phyloP scores from a whole-genome alignment of 805 yeast species.

The Allodekkera sacchari region DNA sequence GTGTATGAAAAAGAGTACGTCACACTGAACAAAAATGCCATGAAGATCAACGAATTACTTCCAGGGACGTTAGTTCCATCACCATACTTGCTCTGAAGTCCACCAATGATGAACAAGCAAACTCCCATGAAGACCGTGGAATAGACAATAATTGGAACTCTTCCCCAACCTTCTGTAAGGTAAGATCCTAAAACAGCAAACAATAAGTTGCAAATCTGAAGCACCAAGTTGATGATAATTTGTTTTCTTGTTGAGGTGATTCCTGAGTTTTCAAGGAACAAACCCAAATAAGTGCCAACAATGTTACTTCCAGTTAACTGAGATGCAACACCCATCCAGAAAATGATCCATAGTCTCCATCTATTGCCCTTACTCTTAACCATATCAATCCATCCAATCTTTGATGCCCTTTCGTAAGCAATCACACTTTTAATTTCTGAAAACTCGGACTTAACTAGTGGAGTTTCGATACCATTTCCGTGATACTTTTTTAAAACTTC shows the following conservation, averaged over 20 bases:
- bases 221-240: slow-evolving; percentile 20
- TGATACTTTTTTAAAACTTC: slow-evolving; percentile 16
- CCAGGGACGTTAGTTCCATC: slow-evolving; percentile 14
- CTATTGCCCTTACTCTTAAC: slow-evolving; percentile 16
- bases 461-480: slow-evolving; percentile 14
- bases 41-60: slow-evolving; percentile 17
- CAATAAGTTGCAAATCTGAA: slow-evolving; percentile 15
- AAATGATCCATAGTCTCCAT: slow-evolving; percentile 18
- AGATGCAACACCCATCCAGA: slow-evolving; percentile 21
- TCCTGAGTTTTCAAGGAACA: slow-evolving; percentile 22
- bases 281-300: slow-evolving; percentile 26
- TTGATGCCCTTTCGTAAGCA: slow-evolving; percentile 13
- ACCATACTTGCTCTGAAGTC: slow-evolving; percentile 14
- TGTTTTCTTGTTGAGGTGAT: slow-evolving; percentile 15
- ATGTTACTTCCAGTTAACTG: slow-evolving; percentile 21
- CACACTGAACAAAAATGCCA: slow-evolving; percentile 17
- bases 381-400: slow-evolving; percentile 18
- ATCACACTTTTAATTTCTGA: slow-evolving; percentile 19
- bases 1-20: slow-evolving; percentile 20
- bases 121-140: slow-evolving; percentile 18
- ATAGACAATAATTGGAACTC: slow-evolving; percentile 15
- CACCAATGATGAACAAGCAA: slow-evolving; percentile 21
- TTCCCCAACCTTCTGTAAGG: slow-evolving; percentile 18
- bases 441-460: slow-evolving; percentile 13
- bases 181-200: slow-evolving; percentile 19